Percentiles rank a stretch among this genome's conserved stretches.
These are phyloP conservation scores for Schizophyllum amplum DNA, from an alignment of 1,284 basidiomycete genomes.

Conservation along the genomic window DNA sequence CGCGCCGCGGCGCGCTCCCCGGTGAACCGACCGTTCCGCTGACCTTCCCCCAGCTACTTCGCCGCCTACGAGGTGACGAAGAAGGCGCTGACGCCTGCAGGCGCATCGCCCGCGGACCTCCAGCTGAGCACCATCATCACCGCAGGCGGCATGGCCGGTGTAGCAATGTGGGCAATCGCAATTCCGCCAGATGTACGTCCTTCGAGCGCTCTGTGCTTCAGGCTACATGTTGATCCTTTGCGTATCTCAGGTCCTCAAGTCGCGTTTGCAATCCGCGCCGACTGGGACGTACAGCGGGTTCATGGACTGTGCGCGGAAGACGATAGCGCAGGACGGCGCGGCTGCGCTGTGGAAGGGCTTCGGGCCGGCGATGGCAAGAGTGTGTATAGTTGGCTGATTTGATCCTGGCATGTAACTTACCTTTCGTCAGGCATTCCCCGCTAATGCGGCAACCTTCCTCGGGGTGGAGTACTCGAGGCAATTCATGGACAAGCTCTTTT, in stretches of 20 bases:
- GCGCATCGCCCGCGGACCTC: slow-evolving; percentile 70
- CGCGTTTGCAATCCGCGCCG: slow-evolving; percentile 93
- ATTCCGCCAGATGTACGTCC: slow-evolving; percentile 86
- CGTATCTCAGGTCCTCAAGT: slow-evolving; percentile 98
- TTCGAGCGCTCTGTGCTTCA: background rate
- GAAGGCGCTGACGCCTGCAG: slow-evolving; percentile 73
- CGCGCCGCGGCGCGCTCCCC: no score
- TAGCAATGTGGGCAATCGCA: slow-evolving; percentile 96
- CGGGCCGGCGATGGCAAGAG: slow-evolving; percentile 93
- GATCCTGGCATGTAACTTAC: slow-evolving; percentile 7
- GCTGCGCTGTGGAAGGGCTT: slow-evolving; percentile 95
- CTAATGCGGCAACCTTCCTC: slow-evolving; percentile 92
- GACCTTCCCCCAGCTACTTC: slow-evolving; percentile 68
- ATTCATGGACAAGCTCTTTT: slow-evolving; percentile 60
- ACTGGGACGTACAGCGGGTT: slow-evolving; percentile 93
- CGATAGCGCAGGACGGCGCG: slow-evolving; percentile 87
- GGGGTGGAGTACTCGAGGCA: slow-evolving; percentile 79
- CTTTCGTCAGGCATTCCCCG: slow-evolving; percentile 70
- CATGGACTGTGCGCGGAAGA: slow-evolving; percentile 88
- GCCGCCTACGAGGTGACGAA: slow-evolving; percentile 96
- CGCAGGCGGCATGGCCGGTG: slow-evolving; percentile 91
- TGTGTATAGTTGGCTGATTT: slow-evolving; percentile 27
- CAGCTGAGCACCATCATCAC: slow-evolving; percentile 85
- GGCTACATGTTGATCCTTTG: slow-evolving; percentile 8
- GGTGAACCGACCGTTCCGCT: background rate